Evolutionary conservation across 352 stramenopile species (phyloP), one percentile per base, ranked within the genome.

Genomic region (Achlya hypogyna): DNA sequence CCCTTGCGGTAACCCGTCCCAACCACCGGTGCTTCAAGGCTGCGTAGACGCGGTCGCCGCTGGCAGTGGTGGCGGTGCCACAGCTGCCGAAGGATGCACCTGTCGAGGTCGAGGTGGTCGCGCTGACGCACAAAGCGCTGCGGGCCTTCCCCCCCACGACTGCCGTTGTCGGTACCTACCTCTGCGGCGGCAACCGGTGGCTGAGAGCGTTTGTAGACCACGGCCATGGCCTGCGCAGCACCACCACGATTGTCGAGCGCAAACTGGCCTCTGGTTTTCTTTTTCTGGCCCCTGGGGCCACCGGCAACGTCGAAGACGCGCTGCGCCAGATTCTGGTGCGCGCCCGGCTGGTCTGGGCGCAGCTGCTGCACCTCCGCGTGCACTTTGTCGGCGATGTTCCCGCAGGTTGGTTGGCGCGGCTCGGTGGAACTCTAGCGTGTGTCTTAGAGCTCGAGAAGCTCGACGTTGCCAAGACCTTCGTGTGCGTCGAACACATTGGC

Each of bases 81-180:
- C 75, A 72, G 51, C 65, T 95, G 62, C 86, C 86, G 4, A 79
- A 82, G 18, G 69, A 82, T 47, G 84, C 82, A 28, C 75, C 90
- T 1, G 76, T 93, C 2, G 86, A 95, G 28, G 77, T 88, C 10
- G 86, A 95, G 56, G 72, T 92, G 1, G 78, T 89, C 65, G 81
- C 83, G 18, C 71, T 95, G 25, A 89, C 81, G 12, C 81, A 92
- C 38, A 53, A 70, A 51, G 60, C 60, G 51, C 20, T 59, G 4
- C 6, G 12, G 23, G 23, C 51, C 5, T 67, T 67, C 23, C 18
- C 20, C 12, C 60, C 60, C 8, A 28, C 20, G 28, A 31, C 22
- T 10, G 31, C 31, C 18, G 27, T 58, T 29, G 14, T 20, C 22
- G 20, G 59, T 56, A 14, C 20, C 28, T 47, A 5, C 16, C 22